Conservation (phyloP, 2,329 filamentous ascomycete species). For the Laburnicola sp. region DNA sequence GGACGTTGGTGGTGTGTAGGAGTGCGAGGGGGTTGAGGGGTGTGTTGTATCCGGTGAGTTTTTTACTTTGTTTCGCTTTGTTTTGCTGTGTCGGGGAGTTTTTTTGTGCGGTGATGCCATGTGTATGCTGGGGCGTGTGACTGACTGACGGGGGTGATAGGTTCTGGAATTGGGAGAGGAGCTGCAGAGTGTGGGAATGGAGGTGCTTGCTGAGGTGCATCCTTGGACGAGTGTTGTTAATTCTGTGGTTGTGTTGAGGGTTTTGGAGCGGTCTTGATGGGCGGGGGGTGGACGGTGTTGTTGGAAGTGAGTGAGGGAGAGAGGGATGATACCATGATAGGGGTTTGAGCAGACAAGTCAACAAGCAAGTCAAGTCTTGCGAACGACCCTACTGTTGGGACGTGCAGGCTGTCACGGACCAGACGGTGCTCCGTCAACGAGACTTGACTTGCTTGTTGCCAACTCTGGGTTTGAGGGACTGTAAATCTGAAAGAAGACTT, state of each 20-base stretch:
- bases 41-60: conserved; percentile 55
- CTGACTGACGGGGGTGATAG: conserved; percentile 16
- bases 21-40: conserved; percentile 52
- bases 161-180: conserved; percentile 45
- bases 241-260: conserved; percentile 50
- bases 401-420: too few relatives aligned
- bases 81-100: too few relatives aligned
- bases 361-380: too few relatives aligned
- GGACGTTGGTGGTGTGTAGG: conserved; percentile 52
- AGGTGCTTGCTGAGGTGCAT: conserved; percentile 51
- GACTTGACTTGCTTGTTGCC: too few relatives aligned
- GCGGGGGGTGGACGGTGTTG: too few relatives aligned
- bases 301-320: too few relatives aligned
- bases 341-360: background rate
- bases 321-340: background rate
- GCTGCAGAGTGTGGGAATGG: conserved; percentile 38
- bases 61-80: conserved; percentile 4
- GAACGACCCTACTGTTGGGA: too few relatives aligned
- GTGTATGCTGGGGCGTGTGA: background rate
- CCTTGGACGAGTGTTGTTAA: conserved; percentile 57
- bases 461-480: too few relatives aligned
- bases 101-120: too few relatives aligned
- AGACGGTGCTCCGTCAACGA: too few relatives aligned
- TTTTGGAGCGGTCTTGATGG: conserved; percentile 9
- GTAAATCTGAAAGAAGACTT: too few relatives aligned